These are phyloP conservation scores for Stereocaulon alpinum DNA, from an alignment of 495 filamentous ascomycete genomes.

Conservation along the genomic window DNA sequence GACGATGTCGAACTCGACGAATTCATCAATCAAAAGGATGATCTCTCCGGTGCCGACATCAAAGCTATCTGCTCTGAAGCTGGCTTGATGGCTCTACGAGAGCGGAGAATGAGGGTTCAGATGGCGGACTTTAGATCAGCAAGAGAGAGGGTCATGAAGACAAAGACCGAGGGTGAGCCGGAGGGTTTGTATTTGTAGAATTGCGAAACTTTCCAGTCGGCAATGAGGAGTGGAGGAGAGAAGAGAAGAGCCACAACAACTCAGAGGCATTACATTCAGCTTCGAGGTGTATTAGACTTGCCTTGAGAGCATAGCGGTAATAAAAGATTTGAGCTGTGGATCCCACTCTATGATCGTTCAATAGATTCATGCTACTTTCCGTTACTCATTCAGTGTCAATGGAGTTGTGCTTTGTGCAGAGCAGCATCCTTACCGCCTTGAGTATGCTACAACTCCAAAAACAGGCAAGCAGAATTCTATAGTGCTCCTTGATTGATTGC, in stretches of 20 bases:
- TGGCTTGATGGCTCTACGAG: slow-evolving; percentile 86
- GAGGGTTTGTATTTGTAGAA: slow-evolving; percentile 95
- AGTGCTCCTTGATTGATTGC: too few species aligned
- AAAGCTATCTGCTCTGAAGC: slow-evolving; percentile 98
- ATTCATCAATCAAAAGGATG: slow-evolving; percentile 97
- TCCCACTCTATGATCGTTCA: neutral
- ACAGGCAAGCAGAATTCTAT: too few species aligned
- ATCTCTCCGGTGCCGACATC: slow-evolving; percentile 95
- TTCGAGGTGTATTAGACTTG: slow-evolving; percentile 3
- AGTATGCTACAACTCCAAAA: too few species aligned
- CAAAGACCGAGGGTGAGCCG: slow-evolving; percentile 96
- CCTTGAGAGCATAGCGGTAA: neutral
- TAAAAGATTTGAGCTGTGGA: neutral
- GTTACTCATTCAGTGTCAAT: neutral
- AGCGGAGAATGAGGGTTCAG: slow-evolving; percentile 94
- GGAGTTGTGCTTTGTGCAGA: too few species aligned
- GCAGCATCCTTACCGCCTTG: too few species aligned
- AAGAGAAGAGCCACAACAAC: neutral
- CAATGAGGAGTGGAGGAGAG: neutral
- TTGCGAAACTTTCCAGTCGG: neutral
- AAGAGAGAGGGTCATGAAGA: slow-evolving; percentile 91
- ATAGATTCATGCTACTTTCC: neutral
- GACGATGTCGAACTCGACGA: slow-evolving; percentile 95
- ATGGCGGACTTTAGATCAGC: slow-evolving; percentile 96
- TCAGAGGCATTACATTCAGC: neutral